phyloP scores from a whole-genome alignment of 139 green algal genomes.

The Eudorina sp. region DNA sequence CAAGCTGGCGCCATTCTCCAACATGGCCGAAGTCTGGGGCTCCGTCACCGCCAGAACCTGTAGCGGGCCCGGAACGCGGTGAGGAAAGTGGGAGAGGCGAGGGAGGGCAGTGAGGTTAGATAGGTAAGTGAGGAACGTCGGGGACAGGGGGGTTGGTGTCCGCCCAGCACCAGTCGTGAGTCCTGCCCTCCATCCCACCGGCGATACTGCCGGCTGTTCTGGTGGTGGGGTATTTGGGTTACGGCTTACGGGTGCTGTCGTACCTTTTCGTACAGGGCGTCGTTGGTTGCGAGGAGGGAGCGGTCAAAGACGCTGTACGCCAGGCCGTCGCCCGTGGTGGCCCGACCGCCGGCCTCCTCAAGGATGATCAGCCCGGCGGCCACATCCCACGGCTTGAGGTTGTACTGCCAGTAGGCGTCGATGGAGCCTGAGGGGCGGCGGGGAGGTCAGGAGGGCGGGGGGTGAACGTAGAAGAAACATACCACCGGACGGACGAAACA shows the following conservation, averaged over 20 bases:
- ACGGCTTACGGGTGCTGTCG: not conserved
- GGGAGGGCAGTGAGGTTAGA: not conserved
- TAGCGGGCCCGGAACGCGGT: not conserved
- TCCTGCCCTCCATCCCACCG: too few species aligned
- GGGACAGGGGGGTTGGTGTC: too few species aligned
- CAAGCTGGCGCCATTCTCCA: conserved; percentile 46
- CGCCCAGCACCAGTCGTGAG: too few species aligned
- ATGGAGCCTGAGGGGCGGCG: conserved; percentile 49
- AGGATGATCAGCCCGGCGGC: conserved; percentile 70
- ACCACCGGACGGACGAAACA: not conserved
- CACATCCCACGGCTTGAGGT: conserved; percentile 73
- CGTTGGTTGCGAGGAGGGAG: conserved; percentile 69
- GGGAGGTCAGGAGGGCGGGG: not conserved
- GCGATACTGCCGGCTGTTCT: too few species aligned
- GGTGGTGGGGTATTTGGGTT: too few species aligned
- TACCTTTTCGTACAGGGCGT: conserved; percentile 62
- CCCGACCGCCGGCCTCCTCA: conserved; percentile 70
- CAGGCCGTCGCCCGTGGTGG: conserved; percentile 64
- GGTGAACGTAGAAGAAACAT: not conserved
- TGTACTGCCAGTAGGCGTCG: conserved; percentile 72
- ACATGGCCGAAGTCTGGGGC: conserved; percentile 34
- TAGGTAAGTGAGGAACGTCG: too few species aligned
- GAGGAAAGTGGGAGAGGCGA: not conserved
- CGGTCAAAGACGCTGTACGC: conserved; percentile 75
- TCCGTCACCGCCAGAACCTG: conserved; percentile 62